Base-by-base conservation (phyloP, 225 moss, liverwort and hornwort genomes). In the Lunularia cruciata region DNA sequence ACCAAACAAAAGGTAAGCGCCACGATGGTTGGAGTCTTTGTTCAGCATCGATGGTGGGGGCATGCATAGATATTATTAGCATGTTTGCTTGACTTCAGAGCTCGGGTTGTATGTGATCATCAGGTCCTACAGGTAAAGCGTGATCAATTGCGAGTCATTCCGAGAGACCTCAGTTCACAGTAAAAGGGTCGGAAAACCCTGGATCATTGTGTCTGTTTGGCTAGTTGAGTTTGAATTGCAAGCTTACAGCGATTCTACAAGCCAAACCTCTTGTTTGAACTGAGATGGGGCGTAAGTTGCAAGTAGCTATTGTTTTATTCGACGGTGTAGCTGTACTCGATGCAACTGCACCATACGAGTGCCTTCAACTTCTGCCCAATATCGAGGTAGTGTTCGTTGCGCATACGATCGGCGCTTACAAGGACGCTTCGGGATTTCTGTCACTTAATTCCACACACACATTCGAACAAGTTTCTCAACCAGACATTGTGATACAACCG, bases 401-500 rank as follows among this genome's bases (percentile, higher is more conserved):
- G 77, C 92, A 92, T 47, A 80, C 57, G 42, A 79, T 83, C 63
- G 92, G 90, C 15, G 76, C 82, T 18, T 75, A 48, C 65, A 2
- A 39, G 8, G 86, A 85, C 13, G 0, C 15, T 19, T 0, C 1
- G 0, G 79, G 83, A 39, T 75, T 56, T 75, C 78, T 92, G 47
- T 72, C 80, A 8, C 26, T 86, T 62, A 76, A 81, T 52, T 87
- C 88, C 59, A 83, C 79, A 0, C 86, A 88, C 63, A 82, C 85
- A 42, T 92, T 88, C 58, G 80, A 90, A 35, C 82, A 94, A 67
- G 88, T 94, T 68, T 72, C 90, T 6, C 79, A 80, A 37, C 94
- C 94, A 13, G 90, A 94, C 67, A 80, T 94, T 26, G 10, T 94
- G 47, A 5, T 94, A 35, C 77, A 90, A 40, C 94, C 94, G 9